Evolutionary conservation across 371 early-diverging fungal genomes (phyloP).

Genomic region (Capillidium rhysosporum): DNA sequence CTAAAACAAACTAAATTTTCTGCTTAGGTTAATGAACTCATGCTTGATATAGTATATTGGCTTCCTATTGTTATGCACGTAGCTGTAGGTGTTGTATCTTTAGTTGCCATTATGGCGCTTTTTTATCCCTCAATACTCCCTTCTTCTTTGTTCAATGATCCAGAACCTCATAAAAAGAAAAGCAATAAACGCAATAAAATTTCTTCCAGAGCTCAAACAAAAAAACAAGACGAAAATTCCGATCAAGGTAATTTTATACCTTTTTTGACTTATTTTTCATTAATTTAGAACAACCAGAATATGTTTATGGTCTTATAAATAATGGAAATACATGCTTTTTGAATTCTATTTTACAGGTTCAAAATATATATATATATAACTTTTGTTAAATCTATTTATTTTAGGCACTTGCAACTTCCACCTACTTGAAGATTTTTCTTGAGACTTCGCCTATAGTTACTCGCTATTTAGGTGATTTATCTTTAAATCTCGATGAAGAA

Average conservation of each 20-base stretch:
- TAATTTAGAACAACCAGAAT: not conserved
- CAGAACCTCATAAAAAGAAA: not conserved
- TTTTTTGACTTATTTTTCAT: not conserved
- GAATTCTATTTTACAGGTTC: conserved; percentile 76
- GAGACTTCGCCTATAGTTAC: conserved; percentile 9
- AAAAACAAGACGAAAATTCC: not conserved
- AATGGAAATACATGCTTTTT: conserved; percentile 88
- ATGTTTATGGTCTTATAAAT: conserved; percentile 57
- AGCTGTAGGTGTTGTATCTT: conserved; percentile 2
- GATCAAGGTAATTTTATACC: not conserved
- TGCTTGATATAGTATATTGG: conserved; percentile 2
- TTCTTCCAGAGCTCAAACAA: not conserved
- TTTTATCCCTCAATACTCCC: not conserved
- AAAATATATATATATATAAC: too few relatives aligned
- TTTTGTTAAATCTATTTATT: too few relatives aligned
- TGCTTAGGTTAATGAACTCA: not conserved
- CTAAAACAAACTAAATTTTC: too few relatives aligned
- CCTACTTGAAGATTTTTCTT: conserved; percentile 14
- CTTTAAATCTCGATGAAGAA: not conserved
- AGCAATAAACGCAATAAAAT: not conserved
- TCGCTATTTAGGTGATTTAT: not conserved
- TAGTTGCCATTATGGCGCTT: not conserved
- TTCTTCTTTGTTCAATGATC: not conserved
- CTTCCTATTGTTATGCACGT: not conserved
- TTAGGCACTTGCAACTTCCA: conserved; percentile 28